Percentiles rank a stretch among this genome's conserved stretches.
Conservation (phyloP, 2,329 filamentous ascomycete species). For the Emergomyces pasteurianus region DNA sequence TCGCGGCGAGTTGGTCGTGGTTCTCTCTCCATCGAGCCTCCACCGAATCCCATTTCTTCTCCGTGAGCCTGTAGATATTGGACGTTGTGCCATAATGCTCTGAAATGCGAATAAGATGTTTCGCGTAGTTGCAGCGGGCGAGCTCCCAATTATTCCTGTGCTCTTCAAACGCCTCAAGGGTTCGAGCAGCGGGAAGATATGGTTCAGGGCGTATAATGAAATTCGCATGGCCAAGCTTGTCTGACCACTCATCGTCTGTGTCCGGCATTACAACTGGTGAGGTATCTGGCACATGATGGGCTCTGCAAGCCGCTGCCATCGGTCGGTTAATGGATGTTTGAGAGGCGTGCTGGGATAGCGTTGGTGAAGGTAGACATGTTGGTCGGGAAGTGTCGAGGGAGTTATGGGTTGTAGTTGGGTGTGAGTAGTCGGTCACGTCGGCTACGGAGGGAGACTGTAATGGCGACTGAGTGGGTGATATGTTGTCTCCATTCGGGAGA, state of each 20-base stretch:
- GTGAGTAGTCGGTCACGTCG: slow-evolving; percentile 35
- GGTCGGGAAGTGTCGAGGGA: slow-evolving; percentile 40
- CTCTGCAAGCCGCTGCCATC: slow-evolving; percentile 32
- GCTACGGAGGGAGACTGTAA: slow-evolving; percentile 73
- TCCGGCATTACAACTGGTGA: slow-evolving; percentile 56
- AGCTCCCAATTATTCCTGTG: slow-evolving; percentile 71
- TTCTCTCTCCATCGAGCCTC: slow-evolving; percentile 62
- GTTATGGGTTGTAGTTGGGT: slow-evolving; percentile 27
- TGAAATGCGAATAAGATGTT: slow-evolving; percentile 73
- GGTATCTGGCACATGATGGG: slow-evolving; percentile 44
- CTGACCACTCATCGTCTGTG: slow-evolving; percentile 65
- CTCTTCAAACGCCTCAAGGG: slow-evolving; percentile 48
- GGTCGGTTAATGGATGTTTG: slow-evolving; percentile 56
- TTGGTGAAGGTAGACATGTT: slow-evolving; percentile 48
- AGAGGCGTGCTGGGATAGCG: slow-evolving; percentile 66
- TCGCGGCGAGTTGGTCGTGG: slow-evolving; percentile 52
- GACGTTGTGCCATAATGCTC: slow-evolving; percentile 87
- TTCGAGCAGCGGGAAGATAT: slow-evolving; percentile 55
- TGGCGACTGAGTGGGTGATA: slow-evolving; percentile 60
- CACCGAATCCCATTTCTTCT: slow-evolving; percentile 77
- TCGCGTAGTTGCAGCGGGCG: slow-evolving; percentile 75
- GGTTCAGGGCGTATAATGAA: slow-evolving; percentile 78
- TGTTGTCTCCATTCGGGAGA: slow-evolving; percentile 33
- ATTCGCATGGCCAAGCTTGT: slow-evolving; percentile 80
- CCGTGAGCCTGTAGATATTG: slow-evolving; percentile 73